phyloP scores from a whole-genome alignment of 2,329 filamentous ascomycete genomes.

The Colletotrichum orchidophilum region DNA sequence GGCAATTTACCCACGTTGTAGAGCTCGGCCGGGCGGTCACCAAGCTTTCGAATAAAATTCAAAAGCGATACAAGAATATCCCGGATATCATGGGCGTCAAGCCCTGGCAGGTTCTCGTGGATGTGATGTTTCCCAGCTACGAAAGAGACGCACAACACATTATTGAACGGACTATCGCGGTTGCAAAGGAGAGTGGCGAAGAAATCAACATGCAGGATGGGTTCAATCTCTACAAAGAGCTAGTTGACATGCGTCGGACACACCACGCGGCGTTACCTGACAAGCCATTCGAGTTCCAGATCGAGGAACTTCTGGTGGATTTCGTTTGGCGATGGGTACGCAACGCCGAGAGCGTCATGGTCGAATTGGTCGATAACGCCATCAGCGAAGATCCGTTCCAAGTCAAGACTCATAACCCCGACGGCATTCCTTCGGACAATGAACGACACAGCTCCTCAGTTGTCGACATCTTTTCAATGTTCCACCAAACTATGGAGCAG shows the following conservation, averaged over 20 bases:
- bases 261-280: constrained; percentile 79
- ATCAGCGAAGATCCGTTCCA: constrained; percentile 90
- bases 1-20: constrained; percentile 92
- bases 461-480: constrained; percentile 92
- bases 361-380: constrained; percentile 87
- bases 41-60: constrained; percentile 86
- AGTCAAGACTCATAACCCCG: constrained; percentile 72
- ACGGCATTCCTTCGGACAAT: constrained; percentile 75
- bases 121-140: constrained; percentile 88
- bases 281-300: constrained; percentile 82
- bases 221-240: constrained; percentile 90
- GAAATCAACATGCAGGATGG: constrained; percentile 91
- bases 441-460: constrained; percentile 93
- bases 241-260: constrained; percentile 85
- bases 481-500: constrained; percentile 91
- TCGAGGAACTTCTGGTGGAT: constrained; percentile 85
- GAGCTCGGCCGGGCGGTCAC: constrained; percentile 87
- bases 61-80: constrained; percentile 90
- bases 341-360: constrained; percentile 80
- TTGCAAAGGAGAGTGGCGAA: constrained; percentile 72
- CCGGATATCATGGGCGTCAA: constrained; percentile 84
- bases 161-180: constrained; percentile 80
- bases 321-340: constrained; percentile 98
- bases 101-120: constrained; percentile 75
- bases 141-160: constrained; percentile 90